These are phyloP conservation scores for Gelatoporia subvermispora DNA, from an alignment of 768 basidiomycete genomes.

Conservation along the genomic window DNA sequence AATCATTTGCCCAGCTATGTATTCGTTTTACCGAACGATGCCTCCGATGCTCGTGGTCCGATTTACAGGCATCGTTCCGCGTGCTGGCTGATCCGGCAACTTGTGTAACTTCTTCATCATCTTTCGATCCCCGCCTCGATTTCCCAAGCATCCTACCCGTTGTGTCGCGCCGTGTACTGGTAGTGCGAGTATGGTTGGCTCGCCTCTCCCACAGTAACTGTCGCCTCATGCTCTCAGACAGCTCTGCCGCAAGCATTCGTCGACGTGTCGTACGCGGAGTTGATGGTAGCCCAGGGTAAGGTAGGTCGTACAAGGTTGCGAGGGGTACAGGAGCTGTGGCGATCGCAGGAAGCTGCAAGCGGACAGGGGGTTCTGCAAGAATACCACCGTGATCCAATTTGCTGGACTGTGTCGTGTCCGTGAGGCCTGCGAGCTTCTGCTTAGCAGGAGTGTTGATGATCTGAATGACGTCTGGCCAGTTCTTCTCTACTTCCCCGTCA, in stretches of 20 bases:
- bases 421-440: too few species aligned
- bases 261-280: slow-evolving; percentile 84
- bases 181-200: slow-evolving; percentile 48
- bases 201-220: slow-evolving; percentile 81
- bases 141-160: too few species aligned
- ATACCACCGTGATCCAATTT: too few species aligned
- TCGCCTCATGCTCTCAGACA: slow-evolving; percentile 77
- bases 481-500: too few species aligned
- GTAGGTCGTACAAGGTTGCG: slow-evolving; percentile 68
- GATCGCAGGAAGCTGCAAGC: slow-evolving; percentile 25
- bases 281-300: slow-evolving; percentile 56
- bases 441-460: too few species aligned
- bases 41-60: slow-evolving; percentile 31
- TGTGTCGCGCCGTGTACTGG: slow-evolving; percentile 28
- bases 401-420: too few species aligned
- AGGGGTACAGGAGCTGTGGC: slow-evolving; percentile 55
- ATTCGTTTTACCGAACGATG: slow-evolving; percentile 41
- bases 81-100: too few species aligned
- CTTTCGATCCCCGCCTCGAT: too few species aligned
- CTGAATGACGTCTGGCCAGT: too few species aligned
- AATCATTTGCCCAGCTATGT: slow-evolving; percentile 66
- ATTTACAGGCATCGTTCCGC: too few species aligned
- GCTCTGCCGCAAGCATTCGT: slow-evolving; percentile 78
- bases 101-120: too few species aligned
- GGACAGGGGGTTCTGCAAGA: slow-evolving; percentile 5